A percentile compares a stretch with the other conserved stretches of the same genome.
Evolutionary conservation across 2,329 filamentous ascomycete species (phyloP).

Genomic region (Xylaria sp.): DNA sequence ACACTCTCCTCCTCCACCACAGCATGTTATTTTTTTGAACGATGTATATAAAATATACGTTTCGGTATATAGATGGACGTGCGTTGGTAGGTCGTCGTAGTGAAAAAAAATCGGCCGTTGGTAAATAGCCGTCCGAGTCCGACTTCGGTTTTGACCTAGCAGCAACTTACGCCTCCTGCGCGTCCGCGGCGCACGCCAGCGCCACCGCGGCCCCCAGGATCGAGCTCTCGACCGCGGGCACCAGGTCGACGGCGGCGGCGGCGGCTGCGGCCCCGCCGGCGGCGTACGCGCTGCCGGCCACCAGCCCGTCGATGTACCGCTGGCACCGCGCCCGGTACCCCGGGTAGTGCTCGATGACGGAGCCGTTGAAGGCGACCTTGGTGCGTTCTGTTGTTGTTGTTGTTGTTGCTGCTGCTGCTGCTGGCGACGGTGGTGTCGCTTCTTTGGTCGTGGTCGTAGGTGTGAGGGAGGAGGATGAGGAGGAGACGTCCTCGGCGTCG

Average conservation of each 20-base stretch:
- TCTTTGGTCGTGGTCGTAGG: too few species aligned
- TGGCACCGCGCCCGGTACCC: slow-evolving; percentile 66
- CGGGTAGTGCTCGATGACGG: slow-evolving; percentile 79
- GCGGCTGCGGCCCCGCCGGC: slow-evolving; percentile 40
- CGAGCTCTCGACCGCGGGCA: slow-evolving; percentile 73
- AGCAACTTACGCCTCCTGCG: slow-evolving; percentile 8
- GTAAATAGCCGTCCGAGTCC: too few species aligned
- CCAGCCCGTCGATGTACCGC: slow-evolving; percentile 62
- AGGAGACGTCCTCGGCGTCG: slow-evolving; percentile 42
- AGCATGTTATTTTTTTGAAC: background rate
- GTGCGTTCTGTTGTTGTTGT: slow-evolving; percentile 52
- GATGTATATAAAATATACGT: background rate
- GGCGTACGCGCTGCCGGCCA: slow-evolving; percentile 44
- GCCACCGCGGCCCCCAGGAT: slow-evolving; percentile 76
- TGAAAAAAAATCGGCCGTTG: too few species aligned
- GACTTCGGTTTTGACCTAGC: too few species aligned
- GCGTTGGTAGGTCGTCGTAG: too few species aligned
- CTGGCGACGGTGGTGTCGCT: slow-evolving; percentile 36
- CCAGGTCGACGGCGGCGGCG: slow-evolving; percentile 57
- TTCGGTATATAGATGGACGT: background rate
- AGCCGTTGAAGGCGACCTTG: slow-evolving; percentile 77
- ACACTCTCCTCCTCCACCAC: background rate
- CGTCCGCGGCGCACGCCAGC: slow-evolving; percentile 48
- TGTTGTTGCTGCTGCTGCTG: too few species aligned
- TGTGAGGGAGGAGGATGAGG: slow-evolving; percentile 2